Evolutionary conservation across 306 rosid species (phyloP).

Genomic region (Fragaria vesca): DNA sequence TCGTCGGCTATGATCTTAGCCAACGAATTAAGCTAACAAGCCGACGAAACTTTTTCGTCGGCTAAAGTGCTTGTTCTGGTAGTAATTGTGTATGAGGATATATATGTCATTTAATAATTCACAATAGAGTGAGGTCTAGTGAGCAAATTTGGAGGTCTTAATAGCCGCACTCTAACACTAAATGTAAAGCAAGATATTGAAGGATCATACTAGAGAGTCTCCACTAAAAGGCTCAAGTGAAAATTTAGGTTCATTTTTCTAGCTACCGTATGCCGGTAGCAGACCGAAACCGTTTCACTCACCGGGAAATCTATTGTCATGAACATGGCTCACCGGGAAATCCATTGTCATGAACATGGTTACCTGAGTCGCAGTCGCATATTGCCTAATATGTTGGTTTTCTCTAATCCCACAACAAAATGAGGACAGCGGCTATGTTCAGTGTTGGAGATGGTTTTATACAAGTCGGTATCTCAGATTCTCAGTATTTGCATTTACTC

Average conservation of each 20-base stretch:
- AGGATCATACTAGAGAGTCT: background rate
- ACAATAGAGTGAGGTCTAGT: too few relatives aligned
- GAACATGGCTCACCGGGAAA: background rate
- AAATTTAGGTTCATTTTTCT: background rate
- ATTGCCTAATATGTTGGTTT: background rate
- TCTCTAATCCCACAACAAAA: background rate
- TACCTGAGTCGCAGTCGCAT: background rate
- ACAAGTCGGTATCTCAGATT: background rate
- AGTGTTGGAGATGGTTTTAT: constrained; percentile 1
- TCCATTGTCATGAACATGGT: background rate
- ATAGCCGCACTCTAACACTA: too few relatives aligned
- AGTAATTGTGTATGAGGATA: too few relatives aligned
- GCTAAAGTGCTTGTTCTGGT: too few relatives aligned
- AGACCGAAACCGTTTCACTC: background rate
- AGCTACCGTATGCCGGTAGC: background rate
- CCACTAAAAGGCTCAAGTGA: background rate
- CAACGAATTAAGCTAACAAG: too few relatives aligned
- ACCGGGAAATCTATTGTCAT: background rate
- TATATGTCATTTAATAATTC: too few relatives aligned
- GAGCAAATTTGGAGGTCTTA: too few relatives aligned
- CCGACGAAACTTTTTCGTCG: too few relatives aligned
- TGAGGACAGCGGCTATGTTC: background rate
- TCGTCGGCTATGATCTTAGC: too few relatives aligned
- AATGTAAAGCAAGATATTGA: background rate
- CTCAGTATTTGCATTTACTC: background rate